phyloP scores from a whole-genome alignment of 306 rosid species.

The Ammopiptanthus mongolicus region DNA sequence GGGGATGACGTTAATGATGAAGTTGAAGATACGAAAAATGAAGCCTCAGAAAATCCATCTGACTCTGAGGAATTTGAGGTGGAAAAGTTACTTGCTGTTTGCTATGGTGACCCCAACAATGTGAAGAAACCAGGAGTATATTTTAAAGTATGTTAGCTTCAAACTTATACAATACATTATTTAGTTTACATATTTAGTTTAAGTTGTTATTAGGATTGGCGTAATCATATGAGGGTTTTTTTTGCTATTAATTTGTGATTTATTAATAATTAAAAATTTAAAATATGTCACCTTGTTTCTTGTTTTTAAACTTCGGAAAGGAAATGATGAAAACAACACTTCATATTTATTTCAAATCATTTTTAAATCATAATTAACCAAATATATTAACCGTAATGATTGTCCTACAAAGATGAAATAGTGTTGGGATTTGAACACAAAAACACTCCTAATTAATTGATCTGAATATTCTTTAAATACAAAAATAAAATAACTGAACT shows the following conservation, averaged over 20 bases:
- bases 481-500: too few relatives aligned
- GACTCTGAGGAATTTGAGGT: slow-evolving; percentile 43
- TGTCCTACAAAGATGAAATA: background rate
- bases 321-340: background rate
- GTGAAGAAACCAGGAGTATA: slow-evolving; percentile 25
- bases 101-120: slow-evolving; percentile 38
- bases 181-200: background rate
- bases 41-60: background rate
- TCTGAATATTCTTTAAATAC: too few relatives aligned
- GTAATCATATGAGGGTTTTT: background rate
- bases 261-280: too few relatives aligned
- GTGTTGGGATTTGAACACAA: too few relatives aligned
- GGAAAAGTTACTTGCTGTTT: slow-evolving; percentile 30
- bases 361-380: background rate
- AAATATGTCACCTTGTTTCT: too few relatives aligned
- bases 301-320: too few relatives aligned
- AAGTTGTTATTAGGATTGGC: background rate
- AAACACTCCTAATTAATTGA: too few relatives aligned
- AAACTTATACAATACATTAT: background rate
- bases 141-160: slow-evolving; percentile 32
- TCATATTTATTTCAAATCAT: background rate
- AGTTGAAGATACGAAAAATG: background rate
- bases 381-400: background rate
- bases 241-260: background rate
- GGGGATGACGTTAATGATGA: background rate